Base-by-base conservation (phyloP, 192 early-diverging fungal species). In the Gaertneriomyces semiglobifer region DNA sequence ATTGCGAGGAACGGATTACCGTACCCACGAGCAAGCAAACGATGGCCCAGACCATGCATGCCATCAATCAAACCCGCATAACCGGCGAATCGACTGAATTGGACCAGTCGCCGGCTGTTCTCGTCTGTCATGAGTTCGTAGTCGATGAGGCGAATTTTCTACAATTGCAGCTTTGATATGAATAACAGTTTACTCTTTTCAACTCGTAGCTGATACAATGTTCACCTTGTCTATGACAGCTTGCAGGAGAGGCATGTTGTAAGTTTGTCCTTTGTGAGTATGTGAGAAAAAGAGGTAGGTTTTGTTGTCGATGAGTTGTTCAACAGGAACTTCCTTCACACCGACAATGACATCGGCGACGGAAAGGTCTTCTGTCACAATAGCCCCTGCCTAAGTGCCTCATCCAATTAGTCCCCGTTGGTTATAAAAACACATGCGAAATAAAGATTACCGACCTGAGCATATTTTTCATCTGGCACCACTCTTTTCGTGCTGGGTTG, bases 271-370 rank as follows among this genome's bases (percentile, higher is more conserved):
- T 80, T 98, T 98, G 80, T 95, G 93, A 1, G 94, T 97, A 77
- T 98, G 96, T 54, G 94, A 96, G 63, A 98, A 98, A 75, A 92
- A 89, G 40, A 97, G 40, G 76, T 95, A 97, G 0, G 92, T 95
- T 79, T 97, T 97, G 73, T 90, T 78, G 4, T 86, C 84, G 7
- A 96, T 83, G 66, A 98, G 70, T 63, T 91, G 80, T 54, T 83
- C 77, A 39, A 85, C 83, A 10, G 94, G 93, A 4, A 98, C 92
- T 68, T 98, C 96, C 75, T 98, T 98, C 60, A 98, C 95, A 10
- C 96, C 96, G 48, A 98, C 68, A 53, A 98, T 95, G 16, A 95
- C 74, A 73, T 98, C 94, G 6, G 93, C 94, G 9, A 68, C 68
- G 12, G 88, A 84, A n/a, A 98, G 76, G 63, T 97, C 95, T 73